These are phyloP conservation scores for Aspergillus brasiliensis DNA, from an alignment of 2,329 filamentous ascomycete genomes.

Conservation along the genomic window DNA sequence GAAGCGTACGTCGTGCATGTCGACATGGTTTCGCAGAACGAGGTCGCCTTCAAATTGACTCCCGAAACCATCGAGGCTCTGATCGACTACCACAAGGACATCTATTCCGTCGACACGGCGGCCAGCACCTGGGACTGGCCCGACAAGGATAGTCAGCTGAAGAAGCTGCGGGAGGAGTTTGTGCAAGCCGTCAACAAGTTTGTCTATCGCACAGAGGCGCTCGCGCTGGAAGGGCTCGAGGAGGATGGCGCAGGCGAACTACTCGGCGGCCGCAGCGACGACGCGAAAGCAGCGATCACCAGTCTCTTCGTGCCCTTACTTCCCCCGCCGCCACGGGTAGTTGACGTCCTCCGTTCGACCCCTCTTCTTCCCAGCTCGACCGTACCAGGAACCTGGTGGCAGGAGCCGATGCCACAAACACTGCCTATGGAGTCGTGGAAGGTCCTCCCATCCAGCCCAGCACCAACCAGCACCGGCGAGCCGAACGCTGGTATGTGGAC, in stretches of 20 bases:
- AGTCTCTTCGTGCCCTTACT: slow-evolving; percentile 82
- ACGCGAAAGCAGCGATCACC: slow-evolving; percentile 86
- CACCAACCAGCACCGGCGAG: slow-evolving; percentile 70
- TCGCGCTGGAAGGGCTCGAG: slow-evolving; percentile 90
- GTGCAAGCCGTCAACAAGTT: slow-evolving; percentile 96
- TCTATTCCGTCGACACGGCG: slow-evolving; percentile 87
- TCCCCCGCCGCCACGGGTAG: slow-evolving; percentile 81
- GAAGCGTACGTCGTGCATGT: slow-evolving; percentile 99
- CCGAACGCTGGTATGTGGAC: slow-evolving; percentile 76
- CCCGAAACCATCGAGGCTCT: slow-evolving; percentile 90
- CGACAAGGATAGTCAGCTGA: slow-evolving; percentile 93
- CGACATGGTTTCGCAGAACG: slow-evolving; percentile 96
- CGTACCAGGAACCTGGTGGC: slow-evolving; percentile 76
- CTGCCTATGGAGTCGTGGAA: slow-evolving; percentile 84
- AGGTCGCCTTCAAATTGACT: slow-evolving; percentile 97
- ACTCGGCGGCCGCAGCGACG: slow-evolving; percentile 85
- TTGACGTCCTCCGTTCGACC: slow-evolving; percentile 85
- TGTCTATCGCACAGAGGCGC: slow-evolving; percentile 86
- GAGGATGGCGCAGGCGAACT: slow-evolving; percentile 95
- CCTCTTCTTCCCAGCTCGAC: slow-evolving; percentile 83
- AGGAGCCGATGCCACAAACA: slow-evolving; percentile 67
- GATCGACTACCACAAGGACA: slow-evolving; percentile 93
- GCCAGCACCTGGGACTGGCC: slow-evolving; percentile 92
- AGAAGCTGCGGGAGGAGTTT: slow-evolving; percentile 96
- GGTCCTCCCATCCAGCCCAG: slow-evolving; percentile 85